Percentiles rank a stretch among this genome's conserved stretches.
phyloP scores from a whole-genome alignment of 352 stramenopile species.

The Elongisporangium anandrum region DNA sequence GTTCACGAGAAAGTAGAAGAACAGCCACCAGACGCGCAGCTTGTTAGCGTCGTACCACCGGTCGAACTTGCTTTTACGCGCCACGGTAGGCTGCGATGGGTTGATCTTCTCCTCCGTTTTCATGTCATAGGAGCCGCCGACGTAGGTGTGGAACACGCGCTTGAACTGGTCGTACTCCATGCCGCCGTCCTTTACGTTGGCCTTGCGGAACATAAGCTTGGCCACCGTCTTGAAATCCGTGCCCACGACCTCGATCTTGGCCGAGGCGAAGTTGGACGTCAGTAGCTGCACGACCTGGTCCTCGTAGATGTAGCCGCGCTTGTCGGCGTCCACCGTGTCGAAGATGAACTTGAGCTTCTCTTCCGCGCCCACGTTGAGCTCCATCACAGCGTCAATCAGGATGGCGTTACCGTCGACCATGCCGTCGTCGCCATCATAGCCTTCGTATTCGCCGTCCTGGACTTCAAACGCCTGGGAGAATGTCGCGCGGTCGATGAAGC shows the following conservation, averaged over 20 bases:
- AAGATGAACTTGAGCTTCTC: constrained; percentile 86
- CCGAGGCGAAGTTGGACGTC: constrained; percentile 65
- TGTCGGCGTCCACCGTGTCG: constrained; percentile 64
- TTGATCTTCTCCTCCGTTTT: constrained; percentile 18
- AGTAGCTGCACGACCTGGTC: constrained; percentile 64
- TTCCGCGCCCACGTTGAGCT: constrained; percentile 64
- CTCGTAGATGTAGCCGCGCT: constrained; percentile 44
- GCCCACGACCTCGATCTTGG: constrained; percentile 69
- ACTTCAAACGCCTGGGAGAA: constrained; percentile 79
- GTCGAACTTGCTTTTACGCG: constrained; percentile 50
- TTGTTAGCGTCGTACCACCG: constrained; percentile 67
- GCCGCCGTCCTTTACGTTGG: constrained; percentile 37
- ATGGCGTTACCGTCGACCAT: constrained; percentile 73
- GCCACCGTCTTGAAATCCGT: constrained; percentile 66
- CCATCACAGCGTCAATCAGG: constrained; percentile 77
- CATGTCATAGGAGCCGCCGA: constrained; percentile 52
- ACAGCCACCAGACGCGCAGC: constrained; percentile 75
- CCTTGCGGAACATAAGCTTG: constrained; percentile 67
- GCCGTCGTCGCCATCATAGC: constrained; percentile 44
- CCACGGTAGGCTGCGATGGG: constrained; percentile 22
- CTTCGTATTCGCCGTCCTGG: constrained; percentile 41
- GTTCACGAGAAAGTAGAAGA: constrained; percentile 68
- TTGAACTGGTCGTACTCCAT: constrained; percentile 77
- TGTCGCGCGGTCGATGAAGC: constrained; percentile 65
- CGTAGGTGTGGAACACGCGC: constrained; percentile 64